Percentiles rank a stretch among this genome's conserved stretches.
phyloP scores from a whole-genome alignment of 768 basidiomycete species.

The Auricularia cornea region DNA sequence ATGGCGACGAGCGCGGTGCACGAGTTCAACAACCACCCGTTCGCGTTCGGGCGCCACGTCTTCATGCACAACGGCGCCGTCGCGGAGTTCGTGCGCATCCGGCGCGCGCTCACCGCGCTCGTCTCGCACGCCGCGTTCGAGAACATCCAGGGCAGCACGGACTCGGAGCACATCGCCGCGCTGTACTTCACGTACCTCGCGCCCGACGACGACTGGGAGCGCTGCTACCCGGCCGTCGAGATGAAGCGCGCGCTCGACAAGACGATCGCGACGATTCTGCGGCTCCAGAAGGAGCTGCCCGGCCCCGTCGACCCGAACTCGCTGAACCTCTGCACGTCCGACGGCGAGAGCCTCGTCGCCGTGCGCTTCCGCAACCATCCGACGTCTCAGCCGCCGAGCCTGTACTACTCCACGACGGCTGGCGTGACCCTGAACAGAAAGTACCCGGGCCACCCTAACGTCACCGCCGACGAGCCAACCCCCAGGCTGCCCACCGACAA shows the following conservation, averaged over 20 bases:
- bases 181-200: slow-evolving; percentile 24
- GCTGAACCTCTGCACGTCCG: slow-evolving; percentile 24
- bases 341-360: slow-evolving; percentile 25
- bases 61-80: slow-evolving; percentile 26
- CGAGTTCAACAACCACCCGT: slow-evolving; percentile 20
- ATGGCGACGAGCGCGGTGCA: slow-evolving; percentile 20
- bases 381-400: slow-evolving; percentile 24
- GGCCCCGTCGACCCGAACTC: slow-evolving; percentile 16
- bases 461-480: slow-evolving; percentile 8
- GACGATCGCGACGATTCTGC: slow-evolving; percentile 19
- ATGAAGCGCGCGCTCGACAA: slow-evolving; percentile 16
- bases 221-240: slow-evolving; percentile 16
- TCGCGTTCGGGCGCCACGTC: slow-evolving; percentile 18
- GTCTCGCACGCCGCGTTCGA: background rate
- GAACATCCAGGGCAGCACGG: background rate
- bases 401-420: slow-evolving; percentile 26
- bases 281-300: slow-evolving; percentile 15
- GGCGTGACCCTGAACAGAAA: slow-evolving; percentile 26
- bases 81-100: slow-evolving; percentile 14
- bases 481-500: slow-evolving; percentile 11
- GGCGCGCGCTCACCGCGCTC: background rate
- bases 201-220: slow-evolving; percentile 3
- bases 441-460: slow-evolving; percentile 27
- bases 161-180: slow-evolving; percentile 19
- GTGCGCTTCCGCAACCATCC: slow-evolving; percentile 23